Evolutionary conservation across 441 rosid genomes (phyloP).

Genomic region (Adansonia grandidieri): DNA sequence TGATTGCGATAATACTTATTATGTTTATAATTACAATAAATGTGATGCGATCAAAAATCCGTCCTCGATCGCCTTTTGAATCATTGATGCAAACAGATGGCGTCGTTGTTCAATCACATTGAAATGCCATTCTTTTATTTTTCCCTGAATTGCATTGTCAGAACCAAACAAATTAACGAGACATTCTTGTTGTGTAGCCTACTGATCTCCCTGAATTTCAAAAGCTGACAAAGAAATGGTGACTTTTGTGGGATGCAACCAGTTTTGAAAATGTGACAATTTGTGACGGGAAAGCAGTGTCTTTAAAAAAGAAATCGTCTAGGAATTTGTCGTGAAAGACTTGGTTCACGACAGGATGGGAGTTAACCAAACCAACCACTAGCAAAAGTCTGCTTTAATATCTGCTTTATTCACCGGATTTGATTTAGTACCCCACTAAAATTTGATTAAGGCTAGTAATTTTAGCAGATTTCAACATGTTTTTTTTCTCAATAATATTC

Average conservation of each 20-base stretch:
- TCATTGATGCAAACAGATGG: background rate
- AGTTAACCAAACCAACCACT: constrained; percentile 22
- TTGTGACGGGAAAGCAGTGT: constrained; percentile 25
- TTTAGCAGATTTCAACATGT: background rate
- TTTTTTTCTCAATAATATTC: background rate
- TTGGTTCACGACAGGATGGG: constrained; percentile 24
- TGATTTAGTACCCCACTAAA: constrained; percentile 5
- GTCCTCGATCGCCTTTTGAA: too few relatives aligned
- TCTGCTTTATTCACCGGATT: constrained; percentile 6
- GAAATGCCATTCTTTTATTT: background rate
- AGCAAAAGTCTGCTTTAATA: background rate
- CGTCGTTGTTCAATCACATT: background rate
- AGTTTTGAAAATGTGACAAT: background rate
- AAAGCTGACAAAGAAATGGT: constrained; percentile 21
- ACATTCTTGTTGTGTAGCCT: constrained; percentile 11
- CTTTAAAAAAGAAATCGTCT: constrained; percentile 12
- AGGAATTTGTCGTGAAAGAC: constrained; percentile 23
- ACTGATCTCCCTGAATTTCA: background rate
- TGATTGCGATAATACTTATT: too few relatives aligned
- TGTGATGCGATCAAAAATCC: too few relatives aligned
- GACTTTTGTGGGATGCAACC: constrained; percentile 7
- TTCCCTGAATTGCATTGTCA: background rate
- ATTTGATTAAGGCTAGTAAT: background rate
- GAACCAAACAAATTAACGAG: constrained; percentile 14
- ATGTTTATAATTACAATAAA: too few relatives aligned